Evolutionary conservation across 1,284 basidiomycete genomes (phyloP).

Genomic region (Lentinula novae-zelandiae): DNA sequence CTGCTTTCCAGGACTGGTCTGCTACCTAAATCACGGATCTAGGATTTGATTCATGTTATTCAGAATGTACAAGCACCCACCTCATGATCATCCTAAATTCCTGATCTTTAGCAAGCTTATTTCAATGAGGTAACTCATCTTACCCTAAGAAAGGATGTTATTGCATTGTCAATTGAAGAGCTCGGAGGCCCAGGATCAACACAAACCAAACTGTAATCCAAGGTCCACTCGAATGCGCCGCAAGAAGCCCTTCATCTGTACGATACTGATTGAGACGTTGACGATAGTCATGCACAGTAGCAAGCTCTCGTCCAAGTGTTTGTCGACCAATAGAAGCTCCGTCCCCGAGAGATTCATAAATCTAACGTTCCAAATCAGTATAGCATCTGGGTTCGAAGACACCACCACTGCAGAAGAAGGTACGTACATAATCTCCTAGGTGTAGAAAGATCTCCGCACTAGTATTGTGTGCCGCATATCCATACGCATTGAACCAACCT

Average conservation of each 20-base stretch:
- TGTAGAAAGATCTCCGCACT: conserved; percentile 60
- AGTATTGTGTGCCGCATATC: conserved; percentile 53
- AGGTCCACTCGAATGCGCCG: conserved; percentile 48
- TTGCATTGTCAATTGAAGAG: neutral
- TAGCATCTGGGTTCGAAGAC: neutral
- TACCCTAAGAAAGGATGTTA: conserved; percentile 1
- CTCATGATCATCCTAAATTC: conserved; percentile 54
- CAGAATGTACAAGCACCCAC: conserved; percentile 19
- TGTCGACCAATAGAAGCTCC: conserved; percentile 45
- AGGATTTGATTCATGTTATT: neutral
- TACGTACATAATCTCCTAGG: conserved; percentile 59
- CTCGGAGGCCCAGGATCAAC: neutral
- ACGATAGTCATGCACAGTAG: conserved; percentile 62
- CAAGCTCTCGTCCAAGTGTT: conserved; percentile 51
- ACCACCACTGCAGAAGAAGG: neutral
- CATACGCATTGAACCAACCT: conserved; percentile 72
- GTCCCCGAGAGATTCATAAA: conserved; percentile 48
- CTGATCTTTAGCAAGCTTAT: neutral
- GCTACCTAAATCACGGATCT: conserved; percentile 38
- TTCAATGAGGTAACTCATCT: neutral
- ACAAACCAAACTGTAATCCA: conserved; percentile 60
- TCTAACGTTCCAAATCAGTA: conserved; percentile 27
- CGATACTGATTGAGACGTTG: conserved; percentile 59
- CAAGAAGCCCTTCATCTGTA: conserved; percentile 46
- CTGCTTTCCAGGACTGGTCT: conserved; percentile 58